A percentile compares a stretch with the other conserved stretches of the same genome.
These are phyloP conservation scores for Grosmannia serpens DNA, from an alignment of 2,329 filamentous ascomycete species.

Conservation along the genomic window DNA sequence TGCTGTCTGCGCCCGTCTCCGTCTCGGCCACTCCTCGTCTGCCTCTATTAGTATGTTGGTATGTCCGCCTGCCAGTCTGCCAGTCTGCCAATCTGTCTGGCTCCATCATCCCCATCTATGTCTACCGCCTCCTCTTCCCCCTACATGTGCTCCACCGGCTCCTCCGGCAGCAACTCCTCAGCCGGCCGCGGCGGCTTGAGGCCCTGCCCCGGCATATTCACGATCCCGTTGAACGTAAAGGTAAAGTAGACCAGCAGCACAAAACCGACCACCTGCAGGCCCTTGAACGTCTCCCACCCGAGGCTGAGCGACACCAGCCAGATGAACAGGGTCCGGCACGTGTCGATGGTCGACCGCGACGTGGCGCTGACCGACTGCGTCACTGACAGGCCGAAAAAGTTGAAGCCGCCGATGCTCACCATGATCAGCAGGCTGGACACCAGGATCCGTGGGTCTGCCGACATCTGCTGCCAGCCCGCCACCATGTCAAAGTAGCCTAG, in stretches of 20 bases:
- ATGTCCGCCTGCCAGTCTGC: too few species aligned
- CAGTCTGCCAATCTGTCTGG: too few species aligned
- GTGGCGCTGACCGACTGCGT: slow-evolving; percentile 85
- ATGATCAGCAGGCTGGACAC: slow-evolving; percentile 82
- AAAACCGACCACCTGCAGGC: slow-evolving; percentile 86
- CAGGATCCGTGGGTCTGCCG: slow-evolving; percentile 56
- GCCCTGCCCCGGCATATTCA: slow-evolving; percentile 67
- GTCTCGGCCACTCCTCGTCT: too few species aligned
- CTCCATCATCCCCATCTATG: too few species aligned
- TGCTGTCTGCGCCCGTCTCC: too few species aligned
- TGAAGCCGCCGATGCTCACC: slow-evolving; percentile 98
- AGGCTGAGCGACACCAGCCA: slow-evolving; percentile 90
- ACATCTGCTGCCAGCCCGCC: slow-evolving; percentile 76
- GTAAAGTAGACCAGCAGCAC: slow-evolving; percentile 88
- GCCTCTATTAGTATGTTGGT: too few species aligned
- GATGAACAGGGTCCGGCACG: slow-evolving; percentile 93
- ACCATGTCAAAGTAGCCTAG: slow-evolving; percentile 83
- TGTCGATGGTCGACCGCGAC: slow-evolving; percentile 91
- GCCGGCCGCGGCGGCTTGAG: slow-evolving; percentile 45
- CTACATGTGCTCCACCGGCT: slow-evolving; percentile 62
- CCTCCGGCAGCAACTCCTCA: slow-evolving; percentile 63
- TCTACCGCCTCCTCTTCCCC: too few species aligned
- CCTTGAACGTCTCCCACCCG: slow-evolving; percentile 96
- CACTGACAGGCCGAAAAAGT: slow-evolving; percentile 94
- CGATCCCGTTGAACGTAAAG: slow-evolving; percentile 89